Conservation (phyloP, 352 stramenopile species). For the Phytophthora pistaciae region DNA sequence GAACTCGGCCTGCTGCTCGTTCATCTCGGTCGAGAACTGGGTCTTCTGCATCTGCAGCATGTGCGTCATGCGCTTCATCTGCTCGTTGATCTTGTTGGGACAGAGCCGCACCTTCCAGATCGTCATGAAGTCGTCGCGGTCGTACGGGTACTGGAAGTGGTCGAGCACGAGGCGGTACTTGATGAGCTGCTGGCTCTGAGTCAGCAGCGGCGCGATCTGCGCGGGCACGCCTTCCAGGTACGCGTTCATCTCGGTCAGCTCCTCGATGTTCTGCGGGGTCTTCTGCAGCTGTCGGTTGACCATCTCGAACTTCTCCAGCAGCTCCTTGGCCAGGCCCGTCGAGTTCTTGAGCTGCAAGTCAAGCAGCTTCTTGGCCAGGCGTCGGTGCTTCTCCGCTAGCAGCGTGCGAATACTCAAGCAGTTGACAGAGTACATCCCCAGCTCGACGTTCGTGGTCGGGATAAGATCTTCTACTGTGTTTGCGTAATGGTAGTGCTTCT, state of each 20-base stretch:
- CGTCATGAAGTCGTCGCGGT: conserved; percentile 90
- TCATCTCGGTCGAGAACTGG: conserved; percentile 91
- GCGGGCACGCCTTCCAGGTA: conserved; percentile 82
- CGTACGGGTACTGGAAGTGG: conserved; percentile 86
- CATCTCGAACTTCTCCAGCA: conserved; percentile 84
- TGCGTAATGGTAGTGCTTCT: conserved; percentile 77
- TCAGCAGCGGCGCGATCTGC: conserved; percentile 73
- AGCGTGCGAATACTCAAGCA: conserved; percentile 72
- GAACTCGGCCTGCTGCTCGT: conserved; percentile 94
- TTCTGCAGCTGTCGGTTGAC: conserved; percentile 89
- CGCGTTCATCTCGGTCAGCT: conserved; percentile 89
- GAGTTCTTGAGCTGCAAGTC: conserved; percentile 84
- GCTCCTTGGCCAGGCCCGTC: conserved; percentile 72
- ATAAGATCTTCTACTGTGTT: conserved; percentile 66
- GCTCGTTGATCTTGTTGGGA: conserved; percentile 90
- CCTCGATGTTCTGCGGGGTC: conserved; percentile 92
- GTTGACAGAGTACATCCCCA: conserved; percentile 88
- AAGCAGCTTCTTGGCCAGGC: conserved; percentile 76
- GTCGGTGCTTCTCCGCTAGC: conserved; percentile 82
- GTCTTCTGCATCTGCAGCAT: conserved; percentile 87
- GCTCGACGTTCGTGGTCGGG: conserved; percentile 69
- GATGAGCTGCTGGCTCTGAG: conserved; percentile 80
- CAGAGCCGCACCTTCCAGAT: conserved; percentile 91
- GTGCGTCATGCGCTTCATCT: conserved; percentile 85
- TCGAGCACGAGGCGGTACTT: conserved; percentile 86